Conservation (phyloP, 192 early-diverging fungal genomes). For the Diversispora epigaea region DNA sequence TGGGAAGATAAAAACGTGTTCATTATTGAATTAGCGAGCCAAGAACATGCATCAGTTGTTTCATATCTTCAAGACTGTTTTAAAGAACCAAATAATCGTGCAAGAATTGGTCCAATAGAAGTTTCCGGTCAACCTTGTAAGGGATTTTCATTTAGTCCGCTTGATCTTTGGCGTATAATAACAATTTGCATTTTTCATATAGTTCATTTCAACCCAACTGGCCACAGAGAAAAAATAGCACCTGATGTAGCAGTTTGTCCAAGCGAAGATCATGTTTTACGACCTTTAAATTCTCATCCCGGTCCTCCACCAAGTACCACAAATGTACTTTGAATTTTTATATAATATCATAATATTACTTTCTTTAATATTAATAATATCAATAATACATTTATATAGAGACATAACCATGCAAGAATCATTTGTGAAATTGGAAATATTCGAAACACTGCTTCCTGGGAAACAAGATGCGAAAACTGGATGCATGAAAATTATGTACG, state of each 20-base stretch:
- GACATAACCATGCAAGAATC: not conserved
- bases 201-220: conserved; percentile 11
- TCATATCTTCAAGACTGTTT: not conserved
- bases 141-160: conserved; percentile 25
- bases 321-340: not conserved
- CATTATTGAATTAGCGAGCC: conserved; percentile 7
- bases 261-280: not conserved
- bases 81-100: not conserved
- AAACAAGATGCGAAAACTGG: conserved; percentile 6
- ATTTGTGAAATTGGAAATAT: not conserved
- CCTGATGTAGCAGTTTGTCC: not conserved
- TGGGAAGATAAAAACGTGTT: conserved; percentile 16
- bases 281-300: not conserved
- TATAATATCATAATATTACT: conserved; percentile 3
- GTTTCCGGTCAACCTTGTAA: conserved; percentile 18
- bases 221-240: not conserved
- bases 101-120: not conserved
- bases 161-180: conserved; percentile 20
- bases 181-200: conserved; percentile 26
- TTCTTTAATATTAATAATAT: too few species aligned
- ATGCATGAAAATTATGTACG: not conserved
- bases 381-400: too few species aligned
- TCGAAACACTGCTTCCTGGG: not conserved
- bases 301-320: not conserved
- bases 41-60: not conserved